These are phyloP conservation scores for Colletotrichum tanaceti DNA, from an alignment of 2,329 filamentous ascomycete genomes.

Conservation along the genomic window DNA sequence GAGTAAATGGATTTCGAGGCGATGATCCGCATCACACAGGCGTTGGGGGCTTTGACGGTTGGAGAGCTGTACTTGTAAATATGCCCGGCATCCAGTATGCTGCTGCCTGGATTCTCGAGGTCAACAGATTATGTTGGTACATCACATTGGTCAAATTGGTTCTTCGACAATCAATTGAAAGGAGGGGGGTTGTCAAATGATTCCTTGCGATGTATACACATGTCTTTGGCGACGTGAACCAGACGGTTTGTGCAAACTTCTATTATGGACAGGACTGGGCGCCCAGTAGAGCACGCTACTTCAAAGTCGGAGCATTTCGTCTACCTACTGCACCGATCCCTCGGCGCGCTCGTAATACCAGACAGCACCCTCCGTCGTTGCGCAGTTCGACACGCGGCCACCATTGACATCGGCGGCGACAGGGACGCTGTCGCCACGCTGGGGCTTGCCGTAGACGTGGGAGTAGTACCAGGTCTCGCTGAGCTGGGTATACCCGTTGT, in stretches of 20 bases:
- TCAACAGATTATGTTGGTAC: constrained; percentile 4
- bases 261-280: neutral
- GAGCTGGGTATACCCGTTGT: constrained; percentile 68
- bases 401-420: constrained; percentile 59
- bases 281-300: no score
- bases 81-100: constrained; percentile 27
- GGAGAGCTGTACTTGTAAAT: constrained; percentile 29
- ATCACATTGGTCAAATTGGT: constrained; percentile 5
- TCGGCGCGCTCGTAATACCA: constrained; percentile 64
- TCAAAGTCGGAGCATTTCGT: neutral
- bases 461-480: constrained; percentile 76
- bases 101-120: constrained; percentile 18
- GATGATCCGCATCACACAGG: constrained; percentile 32
- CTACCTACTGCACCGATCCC: constrained; percentile 39
- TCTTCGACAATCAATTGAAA: constrained; percentile 9
- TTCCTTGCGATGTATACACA: neutral
- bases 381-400: constrained; percentile 64
- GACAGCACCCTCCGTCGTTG: constrained; percentile 63
- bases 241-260: neutral
- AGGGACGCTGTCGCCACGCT: constrained; percentile 60
- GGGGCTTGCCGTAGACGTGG: constrained; percentile 68
- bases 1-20: constrained; percentile 50
- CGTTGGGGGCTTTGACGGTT: constrained; percentile 31
- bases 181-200: neutral
- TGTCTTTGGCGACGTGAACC: neutral